phyloP scores from a whole-genome alignment of 2,329 filamentous ascomycete genomes.

The Fusarium concolor region DNA sequence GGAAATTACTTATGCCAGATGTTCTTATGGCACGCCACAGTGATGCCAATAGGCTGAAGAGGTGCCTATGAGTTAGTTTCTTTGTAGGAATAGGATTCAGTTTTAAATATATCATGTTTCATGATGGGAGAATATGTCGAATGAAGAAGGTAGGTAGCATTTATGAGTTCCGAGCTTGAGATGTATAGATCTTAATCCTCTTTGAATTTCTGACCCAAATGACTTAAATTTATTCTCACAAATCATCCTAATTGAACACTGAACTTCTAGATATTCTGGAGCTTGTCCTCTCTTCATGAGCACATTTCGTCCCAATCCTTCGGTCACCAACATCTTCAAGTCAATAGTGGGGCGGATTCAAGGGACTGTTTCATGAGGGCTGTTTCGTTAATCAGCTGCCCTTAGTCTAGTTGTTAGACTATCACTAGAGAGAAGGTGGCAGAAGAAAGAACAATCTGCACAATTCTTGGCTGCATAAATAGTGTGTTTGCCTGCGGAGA shows the following conservation, averaged over 20 bases:
- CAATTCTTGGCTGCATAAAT: constrained; percentile 23
- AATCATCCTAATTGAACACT: neutral
- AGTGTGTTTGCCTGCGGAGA: neutral
- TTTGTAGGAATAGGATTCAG: neutral
- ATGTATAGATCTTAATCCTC: neutral
- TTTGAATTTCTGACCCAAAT: neutral
- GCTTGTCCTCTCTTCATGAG: neutral
- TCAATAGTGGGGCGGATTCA: neutral
- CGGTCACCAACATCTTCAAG: neutral
- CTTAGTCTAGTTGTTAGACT: constrained; percentile 1
- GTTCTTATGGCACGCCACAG: neutral
- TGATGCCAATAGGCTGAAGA: neutral
- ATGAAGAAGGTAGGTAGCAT: neutral
- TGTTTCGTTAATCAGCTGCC: neutral
- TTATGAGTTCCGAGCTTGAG: neutral
- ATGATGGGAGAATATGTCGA: neutral
- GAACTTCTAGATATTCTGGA: neutral
- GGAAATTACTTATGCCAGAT: neutral
- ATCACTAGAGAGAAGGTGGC: neutral
- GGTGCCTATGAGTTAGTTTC: neutral
- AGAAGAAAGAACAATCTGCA: neutral
- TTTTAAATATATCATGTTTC: constrained; percentile 5
- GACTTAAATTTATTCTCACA: neutral
- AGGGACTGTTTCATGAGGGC: neutral
- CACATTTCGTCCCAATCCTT: neutral